Percentiles rank a stretch among this genome's conserved stretches.
These are phyloP conservation scores for Elsinoe fawcettii DNA, from an alignment of 2,329 filamentous ascomycete species.

Conservation along the genomic window DNA sequence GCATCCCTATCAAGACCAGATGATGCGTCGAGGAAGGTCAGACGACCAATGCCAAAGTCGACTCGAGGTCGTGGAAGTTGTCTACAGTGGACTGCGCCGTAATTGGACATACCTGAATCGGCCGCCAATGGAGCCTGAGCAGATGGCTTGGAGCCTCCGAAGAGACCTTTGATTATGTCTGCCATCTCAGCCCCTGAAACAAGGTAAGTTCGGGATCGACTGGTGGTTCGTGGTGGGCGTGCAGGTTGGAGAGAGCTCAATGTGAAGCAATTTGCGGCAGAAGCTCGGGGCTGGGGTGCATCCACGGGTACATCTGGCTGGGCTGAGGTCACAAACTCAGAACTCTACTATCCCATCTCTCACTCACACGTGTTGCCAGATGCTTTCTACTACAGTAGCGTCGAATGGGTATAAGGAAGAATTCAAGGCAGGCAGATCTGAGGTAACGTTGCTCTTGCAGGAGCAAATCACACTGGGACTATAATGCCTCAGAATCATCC, in stretches of 20 bases:
- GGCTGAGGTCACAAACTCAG: neutral
- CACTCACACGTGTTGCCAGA: too few species aligned
- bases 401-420: too few species aligned
- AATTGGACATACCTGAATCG: constrained; percentile 54
- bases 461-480: too few species aligned
- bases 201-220: neutral
- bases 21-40: neutral
- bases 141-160: constrained; percentile 60
- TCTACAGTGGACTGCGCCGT: neutral
- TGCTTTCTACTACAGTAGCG: too few species aligned
- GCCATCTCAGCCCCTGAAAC: constrained; percentile 30
- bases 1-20: neutral
- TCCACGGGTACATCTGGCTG: neutral
- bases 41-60: constrained; percentile 14
- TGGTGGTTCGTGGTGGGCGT: neutral
- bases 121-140: constrained; percentile 37
- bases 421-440: too few species aligned
- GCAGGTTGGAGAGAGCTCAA: neutral
- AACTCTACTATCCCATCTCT: too few species aligned
- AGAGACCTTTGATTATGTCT: constrained; percentile 57
- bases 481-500: too few species aligned
- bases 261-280: neutral
- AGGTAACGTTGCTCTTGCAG: too few species aligned
- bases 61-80: constrained; percentile 13
- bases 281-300: neutral